Evolutionary conservation across 106 monocot genomes (phyloP).

Genomic region (Cymbidium sinense): DNA sequence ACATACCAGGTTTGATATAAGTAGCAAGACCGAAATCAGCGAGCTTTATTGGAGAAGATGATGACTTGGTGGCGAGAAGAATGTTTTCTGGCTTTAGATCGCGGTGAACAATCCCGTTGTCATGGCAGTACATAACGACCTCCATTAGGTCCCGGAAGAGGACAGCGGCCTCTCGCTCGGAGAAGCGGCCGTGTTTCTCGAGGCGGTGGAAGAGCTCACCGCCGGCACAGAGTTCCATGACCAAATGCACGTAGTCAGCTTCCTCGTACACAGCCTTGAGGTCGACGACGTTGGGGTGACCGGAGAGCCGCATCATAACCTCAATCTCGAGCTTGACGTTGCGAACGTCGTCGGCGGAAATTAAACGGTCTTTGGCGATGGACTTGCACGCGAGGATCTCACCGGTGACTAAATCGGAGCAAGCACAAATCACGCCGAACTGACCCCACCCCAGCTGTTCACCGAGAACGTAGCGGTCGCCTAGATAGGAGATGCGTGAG

Average conservation of each 20-base stretch:
- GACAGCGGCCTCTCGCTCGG: slow-evolving; percentile 48
- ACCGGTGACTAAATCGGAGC: slow-evolving; percentile 52
- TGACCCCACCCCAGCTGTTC: slow-evolving; percentile 82
- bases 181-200: slow-evolving; percentile 57
- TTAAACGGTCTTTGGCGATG: slow-evolving; percentile 71
- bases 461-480: slow-evolving; percentile 53
- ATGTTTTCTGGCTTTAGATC: slow-evolving; percentile 97
- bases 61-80: slow-evolving; percentile 53
- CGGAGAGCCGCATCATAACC: slow-evolving; percentile 79
- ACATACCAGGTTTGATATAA: slow-evolving; percentile 70
- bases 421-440: slow-evolving; percentile 73
- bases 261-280: slow-evolving; percentile 92
- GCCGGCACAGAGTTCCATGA: slow-evolving; percentile 92
- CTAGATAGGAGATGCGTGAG: slow-evolving; percentile 44
- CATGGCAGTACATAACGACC: slow-evolving; percentile 78
- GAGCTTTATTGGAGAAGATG: slow-evolving; percentile 72
- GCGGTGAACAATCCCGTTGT: slow-evolving; percentile 76
- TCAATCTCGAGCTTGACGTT: slow-evolving; percentile 88
- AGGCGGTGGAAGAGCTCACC: slow-evolving; percentile 86
- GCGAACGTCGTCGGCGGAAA: slow-evolving; percentile 56
- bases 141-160: slow-evolving; percentile 73
- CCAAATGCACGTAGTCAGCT: slow-evolving; percentile 55
- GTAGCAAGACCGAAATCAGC: slow-evolving; percentile 95
- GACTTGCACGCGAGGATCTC: slow-evolving; percentile 81
- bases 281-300: slow-evolving; percentile 79